Evolutionary conservation across 1,284 basidiomycete species (phyloP), one percentile per base, ranked within the genome.

Genomic region (Athelia sp.): DNA sequence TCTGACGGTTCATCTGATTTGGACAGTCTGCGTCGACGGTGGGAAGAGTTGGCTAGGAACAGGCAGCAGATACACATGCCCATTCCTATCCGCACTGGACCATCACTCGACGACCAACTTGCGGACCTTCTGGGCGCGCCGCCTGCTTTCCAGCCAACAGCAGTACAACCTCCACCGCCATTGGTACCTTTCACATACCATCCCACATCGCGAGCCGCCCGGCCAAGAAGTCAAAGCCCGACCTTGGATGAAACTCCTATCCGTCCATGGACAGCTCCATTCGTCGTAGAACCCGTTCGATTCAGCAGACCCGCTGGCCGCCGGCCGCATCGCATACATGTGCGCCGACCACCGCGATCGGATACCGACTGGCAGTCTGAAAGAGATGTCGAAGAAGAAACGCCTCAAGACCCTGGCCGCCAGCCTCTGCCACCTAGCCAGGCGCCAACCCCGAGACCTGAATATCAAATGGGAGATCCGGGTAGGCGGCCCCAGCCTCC

Each of bases 91-190:
- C 70, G 64, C 17, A 51, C 72, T 13, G 77, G 74, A 10, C 74
- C 70, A 3, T 76, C 81, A 0, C 67, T 85, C 34, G 75, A 77
- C 11, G 75, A 83, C 49, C 74, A 79, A 50, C 61, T 87, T 8
- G 75, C 81, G 47, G 79, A 82, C n/a, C 71, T 86, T 17, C 56
- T 85, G 31, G 69, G 73, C 24, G 63, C 77, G 14, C 69, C 68
- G 10, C 63, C 70, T 11, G 64, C 66, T 24, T 58, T 71, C 0
- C 64, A 71, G 13, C 66, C 68, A 14, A 63, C 67, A 17, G 66
- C 66, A 6, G 68, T 77, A 11, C 74, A 78, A 48, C 66, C 65
- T 0, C 80, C 82, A 10, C 84, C 83, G 0, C 63, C 69, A 1
- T 58, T 85, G 4, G 68, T 76, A 2, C 76, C 76, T 0, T 75